Evolutionary conservation across 1,284 basidiomycete species (phyloP).

Genomic region (Cutaneotrichosporon curvatum): DNA sequence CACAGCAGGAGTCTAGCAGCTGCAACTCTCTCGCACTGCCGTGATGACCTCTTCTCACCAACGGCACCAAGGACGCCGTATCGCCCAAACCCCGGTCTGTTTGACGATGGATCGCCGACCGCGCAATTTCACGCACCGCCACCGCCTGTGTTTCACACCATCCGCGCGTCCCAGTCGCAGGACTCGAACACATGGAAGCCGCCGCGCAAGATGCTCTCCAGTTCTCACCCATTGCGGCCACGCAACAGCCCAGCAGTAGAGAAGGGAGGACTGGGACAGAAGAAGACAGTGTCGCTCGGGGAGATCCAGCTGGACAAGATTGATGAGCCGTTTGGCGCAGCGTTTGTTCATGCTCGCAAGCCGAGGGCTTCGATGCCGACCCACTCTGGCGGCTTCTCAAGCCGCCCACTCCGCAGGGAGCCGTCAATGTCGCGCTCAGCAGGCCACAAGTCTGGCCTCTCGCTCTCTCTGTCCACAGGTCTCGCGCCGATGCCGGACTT

Average conservation of each 20-base stretch:
- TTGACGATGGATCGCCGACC: constrained; percentile 9
- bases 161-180: constrained; percentile 32
- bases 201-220: constrained; percentile 18
- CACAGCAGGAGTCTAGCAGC: constrained; percentile 32
- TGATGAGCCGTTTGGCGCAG: constrained; percentile 36
- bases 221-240: constrained; percentile 28
- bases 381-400: neutral
- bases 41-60: constrained; percentile 18
- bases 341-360: constrained; percentile 15
- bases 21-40: neutral
- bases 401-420: constrained; percentile 6
- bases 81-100: constrained; percentile 2
- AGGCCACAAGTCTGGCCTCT: constrained; percentile 45
- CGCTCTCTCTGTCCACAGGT: constrained; percentile 29
- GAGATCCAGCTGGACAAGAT: constrained; percentile 27
- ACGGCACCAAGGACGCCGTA: neutral
- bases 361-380: constrained; percentile 10
- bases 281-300: constrained; percentile 41
- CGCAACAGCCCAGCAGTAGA: neutral
- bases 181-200: constrained; percentile 20
- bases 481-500: constrained; percentile 31
- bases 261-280: constrained; percentile 19
- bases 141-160: constrained; percentile 28
- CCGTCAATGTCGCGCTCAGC: constrained; percentile 39
- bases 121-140: constrained; percentile 5